Evolutionary conservation across 2,329 filamentous ascomycete species (phyloP).

Genomic region (Camillea tinctor): DNA sequence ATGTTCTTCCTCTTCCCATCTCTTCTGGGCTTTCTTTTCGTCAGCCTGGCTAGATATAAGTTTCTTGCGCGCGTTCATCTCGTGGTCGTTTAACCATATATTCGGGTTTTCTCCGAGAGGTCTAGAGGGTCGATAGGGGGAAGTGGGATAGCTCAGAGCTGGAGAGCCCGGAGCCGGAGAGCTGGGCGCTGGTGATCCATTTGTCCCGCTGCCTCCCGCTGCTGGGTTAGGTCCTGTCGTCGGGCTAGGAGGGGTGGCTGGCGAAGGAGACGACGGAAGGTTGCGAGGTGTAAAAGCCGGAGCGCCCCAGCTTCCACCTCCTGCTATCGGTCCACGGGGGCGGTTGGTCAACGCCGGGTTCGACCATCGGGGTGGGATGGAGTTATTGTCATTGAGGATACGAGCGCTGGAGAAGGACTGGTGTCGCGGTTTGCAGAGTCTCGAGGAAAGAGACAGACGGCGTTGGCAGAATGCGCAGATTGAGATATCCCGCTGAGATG

Average conservation of each 20-base stretch:
- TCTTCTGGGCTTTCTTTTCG: no score
- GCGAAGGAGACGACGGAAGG: not conserved
- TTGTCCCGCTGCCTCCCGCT: not conserved
- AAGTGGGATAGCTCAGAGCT: no score
- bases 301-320: conserved; percentile 18
- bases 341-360: not conserved
- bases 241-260: not conserved
- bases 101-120: no score
- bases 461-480: conserved; percentile 32
- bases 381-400: conserved; percentile 7
- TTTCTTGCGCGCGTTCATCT: no score
- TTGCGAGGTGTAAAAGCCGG: not conserved
- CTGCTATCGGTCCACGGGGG: not conserved
- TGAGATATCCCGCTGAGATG: conserved; percentile 29
- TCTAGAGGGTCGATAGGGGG: no score
- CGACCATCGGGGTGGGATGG: not conserved
- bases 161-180: no score
- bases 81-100: no score
- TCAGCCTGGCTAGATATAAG: no score
- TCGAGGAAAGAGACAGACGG: conserved; percentile 24
- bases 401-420: conserved; percentile 20
- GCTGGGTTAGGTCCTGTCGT: no score
- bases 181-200: no score
- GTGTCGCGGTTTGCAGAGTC: conserved; percentile 11
- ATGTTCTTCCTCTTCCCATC: no score